Evolutionary conservation across 805 yeast genomes (phyloP), one percentile per base, ranked within the genome.

Genomic region (Candida verbasci): DNA sequence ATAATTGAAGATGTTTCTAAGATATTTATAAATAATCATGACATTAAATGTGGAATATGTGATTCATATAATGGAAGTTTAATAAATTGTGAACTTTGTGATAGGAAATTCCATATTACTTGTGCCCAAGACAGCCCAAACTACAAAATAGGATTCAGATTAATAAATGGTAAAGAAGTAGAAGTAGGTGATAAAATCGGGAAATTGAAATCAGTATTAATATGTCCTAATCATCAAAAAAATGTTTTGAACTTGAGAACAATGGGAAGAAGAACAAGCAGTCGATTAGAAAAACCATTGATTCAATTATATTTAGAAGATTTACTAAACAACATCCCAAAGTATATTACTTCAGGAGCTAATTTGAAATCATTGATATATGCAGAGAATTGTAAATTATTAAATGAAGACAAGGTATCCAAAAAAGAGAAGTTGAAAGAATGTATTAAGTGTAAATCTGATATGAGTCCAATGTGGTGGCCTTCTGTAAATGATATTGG

Each of bases 101-200:
- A 48, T 31, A 38, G 46, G 10, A 37, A 40, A 15, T 56, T 40
- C 40, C 86, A 80, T 55, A 62, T 74, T 1, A 80, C 80, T 0
- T 82, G 87, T 63, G 80, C 80, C 10, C 75, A 72, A 39, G 72
- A 70, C 37, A 51, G 64, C 5, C 52, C 62, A 0, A 62, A 63
- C n/a, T 67, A 60, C 45, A 54, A 56, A 38, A 42, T 79, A 31
- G 91, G 89, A 2, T 82, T 84, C 47, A 64, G 60, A 31, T 44
- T 78, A 4, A 51, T 46, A 47, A 16, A 42, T 53, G 18, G 48
- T 49, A 48, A 49, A 20, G 65, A 57, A 26, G 46, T 54, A 8
- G 55, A 47, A 25, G 45, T 64, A 10, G 59, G 55, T 4, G 11
- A 18, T 12, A 23, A 45, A 1, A 34, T 43, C 14, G 81, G 81